Evolutionary conservation across 805 yeast species (phyloP), one percentile per base, ranked within the genome.

Genomic region (Candida railenensis): DNA sequence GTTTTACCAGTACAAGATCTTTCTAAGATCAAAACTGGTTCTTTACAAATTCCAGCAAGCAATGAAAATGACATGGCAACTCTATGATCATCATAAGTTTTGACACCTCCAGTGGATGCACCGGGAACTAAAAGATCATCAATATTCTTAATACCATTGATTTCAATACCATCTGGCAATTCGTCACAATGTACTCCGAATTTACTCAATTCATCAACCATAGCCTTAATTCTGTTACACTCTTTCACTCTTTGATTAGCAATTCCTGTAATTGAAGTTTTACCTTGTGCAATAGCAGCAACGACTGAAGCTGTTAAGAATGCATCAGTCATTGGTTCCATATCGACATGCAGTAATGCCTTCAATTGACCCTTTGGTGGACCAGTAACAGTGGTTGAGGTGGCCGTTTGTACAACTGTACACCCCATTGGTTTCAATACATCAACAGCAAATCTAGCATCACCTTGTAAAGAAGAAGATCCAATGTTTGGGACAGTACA

Each of bases 321-420:
- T 0, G 99, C 99, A 67, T 94, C 99, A 0, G 99, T 94, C 99
- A 94, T 94, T 45, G 99, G 98, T 69, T 94, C 99, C 99, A 94
- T 94, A 63, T 94, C 97, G 47, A 94, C 85, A 51, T 74, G 78
- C 11, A 82, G 73, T 52, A 94, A 72, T 4, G 96, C 88, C 57
- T 75, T 78, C 53, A 94, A 74, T 0, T 66, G 49, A 14, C 95
- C 95, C 34, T 68, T 67, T 16, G 86, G 73, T 4, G 97, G 97
- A 41, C 97, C 98, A 37, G 85, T 81, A 7, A 94, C 98, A 0
- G 97, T 90, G 0, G 99, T 94, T 2, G 95, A 83, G 1, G 87
- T 82, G 1, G 78, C 85, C 2, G 94, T 81, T 71, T 94, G 99
- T 38, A 67, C 76, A 20, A 94, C 99, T 2, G 60, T 69, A 66